Conservation (phyloP, 2,329 filamentous ascomycete genomes). For the Botrytis fabae region DNA sequence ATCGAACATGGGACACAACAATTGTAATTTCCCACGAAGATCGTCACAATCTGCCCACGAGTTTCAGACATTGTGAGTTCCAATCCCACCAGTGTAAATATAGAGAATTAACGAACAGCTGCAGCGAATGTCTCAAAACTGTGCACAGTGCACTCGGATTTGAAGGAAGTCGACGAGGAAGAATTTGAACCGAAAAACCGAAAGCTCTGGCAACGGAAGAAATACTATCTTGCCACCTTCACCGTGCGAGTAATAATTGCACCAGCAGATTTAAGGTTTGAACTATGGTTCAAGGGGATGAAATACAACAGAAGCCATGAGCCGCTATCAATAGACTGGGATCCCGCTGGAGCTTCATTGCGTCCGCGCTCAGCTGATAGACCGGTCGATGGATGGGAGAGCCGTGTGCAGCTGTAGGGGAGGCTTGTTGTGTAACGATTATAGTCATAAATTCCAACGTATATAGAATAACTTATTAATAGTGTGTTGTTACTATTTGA, state of each 20-base stretch:
- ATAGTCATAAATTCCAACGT: not conserved
- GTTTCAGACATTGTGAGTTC: conserved; percentile 43
- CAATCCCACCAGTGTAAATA: not conserved
- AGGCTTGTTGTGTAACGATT: not conserved
- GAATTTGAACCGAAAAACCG: conserved; percentile 45
- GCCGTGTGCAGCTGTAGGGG: not conserved
- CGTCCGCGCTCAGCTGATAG: conserved; percentile 12
- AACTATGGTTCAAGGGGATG: conserved; percentile 47
- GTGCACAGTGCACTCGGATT: conserved; percentile 46
- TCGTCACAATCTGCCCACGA: conserved; percentile 42
- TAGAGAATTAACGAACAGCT: not conserved
- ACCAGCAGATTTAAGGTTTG: conserved; percentile 53
- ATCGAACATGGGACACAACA: conserved; percentile 43
- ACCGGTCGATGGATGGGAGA: conserved; percentile 15
- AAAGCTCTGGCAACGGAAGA: conserved; percentile 41
- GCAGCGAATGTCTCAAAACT: conserved; percentile 44
- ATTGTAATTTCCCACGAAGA: conserved; percentile 47
- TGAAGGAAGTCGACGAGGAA: conserved; percentile 44
- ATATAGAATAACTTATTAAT: not conserved
- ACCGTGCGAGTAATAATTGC: conserved; percentile 57
- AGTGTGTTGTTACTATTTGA: not conserved
- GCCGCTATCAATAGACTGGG: conserved; percentile 25
- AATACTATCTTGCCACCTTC: conserved; percentile 46
- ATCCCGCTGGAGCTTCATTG: conserved; percentile 17
- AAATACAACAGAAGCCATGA: conserved; percentile 35